Base-by-base conservation (phyloP, 164 flowering plant genomes). In the Protea cynaroides region DNA sequence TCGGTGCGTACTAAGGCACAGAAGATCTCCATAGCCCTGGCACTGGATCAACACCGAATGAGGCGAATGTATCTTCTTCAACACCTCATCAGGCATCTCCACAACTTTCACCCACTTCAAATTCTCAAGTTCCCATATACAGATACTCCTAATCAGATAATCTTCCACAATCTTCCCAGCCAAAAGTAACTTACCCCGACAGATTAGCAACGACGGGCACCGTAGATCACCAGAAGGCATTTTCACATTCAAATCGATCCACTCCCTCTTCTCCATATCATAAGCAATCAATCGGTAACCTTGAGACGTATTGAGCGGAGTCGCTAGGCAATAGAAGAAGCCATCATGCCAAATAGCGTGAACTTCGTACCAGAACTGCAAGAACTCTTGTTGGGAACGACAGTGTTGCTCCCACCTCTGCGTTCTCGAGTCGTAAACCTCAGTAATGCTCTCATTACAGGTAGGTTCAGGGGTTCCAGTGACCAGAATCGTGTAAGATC, bases 151-250 rank as follows among this genome's bases (percentile, higher is more conserved):
- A 61, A 66, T 69, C 65, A 69, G 38, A 64, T 69, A 69, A 62
- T 74, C 76, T 62, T 65, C 70, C 66, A 69, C 72, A 69, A 74
- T 69, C 67, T 74, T 74, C 55, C 76, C 76, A 3, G 71, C 62
- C 68, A 74, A 59, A 21, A 69, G 23, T 54, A 74, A 54, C 64
- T 58, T 74, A 18, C 62, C 76, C 38, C 38, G 47, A 70, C 76
- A 74, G 7, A 74, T 40, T 4, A 74, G 67, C 64, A 74, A 60
- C 24, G 76, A 69, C 62, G 63, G 69, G 64, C 73, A 69, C 52
- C 73, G 52, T 2, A 74, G 13, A 52, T 74, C 73, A 0, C 68
- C 64, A 0, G 67, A 24, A 1, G 70, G 71, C 76, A 74, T 69
- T 43, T 47, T 66, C 17, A 74, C 73, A 74, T 69, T 70, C 67